Percentiles rank a stretch among this genome's conserved stretches.
Conservation (phyloP, 129 eudicot species). For the Tanacetum coccineum region DNA sequence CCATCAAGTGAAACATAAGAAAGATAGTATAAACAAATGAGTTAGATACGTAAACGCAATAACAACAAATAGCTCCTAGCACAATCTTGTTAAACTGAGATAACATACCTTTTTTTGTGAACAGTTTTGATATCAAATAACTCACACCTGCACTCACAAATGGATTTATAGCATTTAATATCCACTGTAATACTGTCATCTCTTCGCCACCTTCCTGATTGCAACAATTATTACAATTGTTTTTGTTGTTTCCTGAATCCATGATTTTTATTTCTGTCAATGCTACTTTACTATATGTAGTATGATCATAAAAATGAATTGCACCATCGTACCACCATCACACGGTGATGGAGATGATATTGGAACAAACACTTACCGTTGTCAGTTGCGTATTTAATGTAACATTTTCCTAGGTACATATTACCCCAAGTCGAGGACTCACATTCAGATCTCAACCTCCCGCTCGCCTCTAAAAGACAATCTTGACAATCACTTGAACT, state of each 20-base stretch:
- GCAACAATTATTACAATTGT: not conserved
- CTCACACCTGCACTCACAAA: not conserved
- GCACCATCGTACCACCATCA: too few relatives aligned
- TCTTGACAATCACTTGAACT: slow-evolving; percentile 16
- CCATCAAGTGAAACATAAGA: too few relatives aligned
- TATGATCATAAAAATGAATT: too few relatives aligned
- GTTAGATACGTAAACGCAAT: too few relatives aligned
- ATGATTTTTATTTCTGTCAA: not conserved
- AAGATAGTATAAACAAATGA: too few relatives aligned
- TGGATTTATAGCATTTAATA: not conserved
- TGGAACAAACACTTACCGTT: slow-evolving; percentile 34
- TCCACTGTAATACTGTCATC: not conserved
- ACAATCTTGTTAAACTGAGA: not conserved
- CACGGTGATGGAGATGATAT: too few relatives aligned
- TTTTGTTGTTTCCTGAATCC: not conserved
- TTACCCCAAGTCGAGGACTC: slow-evolving; percentile 47
- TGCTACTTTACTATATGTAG: too few relatives aligned
- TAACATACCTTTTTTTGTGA: not conserved
- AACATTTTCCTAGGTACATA: slow-evolving; percentile 64
- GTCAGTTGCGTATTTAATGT: slow-evolving; percentile 41
- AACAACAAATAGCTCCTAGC: not conserved
- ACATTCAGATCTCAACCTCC: slow-evolving; percentile 41
- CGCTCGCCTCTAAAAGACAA: slow-evolving; percentile 36
- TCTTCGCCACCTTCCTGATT: not conserved
- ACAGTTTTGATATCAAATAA: too few relatives aligned